A percentile compares a stretch with the other conserved stretches of the same genome.
phyloP scores from a whole-genome alignment of 1,284 basidiomycete species.

The Trichosporon faecale region DNA sequence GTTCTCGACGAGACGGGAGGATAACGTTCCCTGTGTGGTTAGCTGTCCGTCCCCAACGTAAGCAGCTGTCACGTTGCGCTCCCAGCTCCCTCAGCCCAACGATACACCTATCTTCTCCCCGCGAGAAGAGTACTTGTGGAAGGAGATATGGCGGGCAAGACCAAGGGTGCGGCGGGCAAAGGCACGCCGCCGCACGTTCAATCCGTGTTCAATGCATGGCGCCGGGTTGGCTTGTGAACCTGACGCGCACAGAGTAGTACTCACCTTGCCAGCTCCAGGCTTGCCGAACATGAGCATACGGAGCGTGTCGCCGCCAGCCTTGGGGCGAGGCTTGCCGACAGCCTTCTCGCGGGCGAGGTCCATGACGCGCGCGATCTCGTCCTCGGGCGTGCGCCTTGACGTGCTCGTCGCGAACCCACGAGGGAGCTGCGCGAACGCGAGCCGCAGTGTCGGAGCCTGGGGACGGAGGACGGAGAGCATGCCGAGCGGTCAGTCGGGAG shows the following conservation, averaged over 20 bases:
- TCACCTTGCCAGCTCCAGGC: conserved; percentile 50
- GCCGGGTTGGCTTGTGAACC: too few relatives aligned
- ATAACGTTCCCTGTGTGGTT: conserved; percentile 41
- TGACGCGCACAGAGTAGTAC: conserved; percentile 16
- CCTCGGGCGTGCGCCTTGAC: conserved; percentile 23
- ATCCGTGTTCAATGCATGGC: too few relatives aligned
- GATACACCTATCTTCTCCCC: too few relatives aligned
- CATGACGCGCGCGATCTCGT: conserved; percentile 11
- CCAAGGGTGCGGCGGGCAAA: too few relatives aligned
- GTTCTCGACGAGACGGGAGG: conserved; percentile 47
- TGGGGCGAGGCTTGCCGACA: conserved; percentile 8
- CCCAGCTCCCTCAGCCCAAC: too few relatives aligned
- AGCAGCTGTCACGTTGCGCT: neutral
- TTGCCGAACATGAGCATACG: conserved; percentile 53
- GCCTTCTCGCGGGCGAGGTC: conserved; percentile 11
- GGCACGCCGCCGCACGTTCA: too few relatives aligned
- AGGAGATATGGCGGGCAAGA: too few relatives aligned
- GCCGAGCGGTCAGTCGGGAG: too few relatives aligned
- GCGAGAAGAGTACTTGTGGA: too few relatives aligned
- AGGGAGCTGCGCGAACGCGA: neutral
- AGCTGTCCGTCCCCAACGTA: too few relatives aligned
- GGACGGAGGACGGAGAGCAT: conserved; percentile 3
- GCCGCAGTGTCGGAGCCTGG: neutral
- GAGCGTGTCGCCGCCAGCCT: conserved; percentile 22
- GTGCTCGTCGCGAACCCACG: conserved; percentile 14